Evolutionary conservation across 345 rosid genomes (phyloP), one percentile per base, ranked within the genome.

Genomic region (Lagerstroemia speciosa): DNA sequence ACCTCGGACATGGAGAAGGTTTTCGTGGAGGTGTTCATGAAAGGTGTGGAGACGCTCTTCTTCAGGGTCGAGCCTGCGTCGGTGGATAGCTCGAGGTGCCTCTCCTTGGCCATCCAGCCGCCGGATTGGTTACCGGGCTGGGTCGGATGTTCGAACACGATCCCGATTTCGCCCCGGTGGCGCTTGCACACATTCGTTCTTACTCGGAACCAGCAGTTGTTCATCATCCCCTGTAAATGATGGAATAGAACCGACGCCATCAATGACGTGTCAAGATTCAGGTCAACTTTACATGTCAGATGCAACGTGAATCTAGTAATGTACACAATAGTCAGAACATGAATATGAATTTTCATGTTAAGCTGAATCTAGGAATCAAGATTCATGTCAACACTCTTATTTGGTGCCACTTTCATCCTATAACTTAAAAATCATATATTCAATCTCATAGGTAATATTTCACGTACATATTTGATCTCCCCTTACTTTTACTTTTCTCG

Each of bases 71-170:
- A 78, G 70, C 58, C 78, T 31, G 77, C 71, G 0, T 91, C 96
- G 0, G 82, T 70, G 30, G 93, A 85, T 40, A 40, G 85, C 77
- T 85, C 97, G 0, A 89, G 81, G 57, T 89, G 91, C 26, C 82
- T 82, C 38, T 91, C 93, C 78, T 85, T 89, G 0, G 91, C 99
- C 99, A 94, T 94, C 99, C 99, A 94, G 64, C 99, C 99, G 20
- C 99, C 92, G 20, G 96, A 78, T 38, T 89, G 99, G 82, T 89
- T 94, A 29, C 87, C 99, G 1, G 99, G 90, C 61, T 78, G 82
- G 33, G 96, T 91, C 33, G 99, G 99, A 78, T 93, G 96, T 72
- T 91, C 99, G 79, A 94, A 91, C 12, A 84, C 83, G 3, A 94
- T 84, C n/a, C 99, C 97, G 34, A 94, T 82, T 80, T 94, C 99